phyloP scores from a whole-genome alignment of 306 rosid species.

The Dalbergia oliveri region DNA sequence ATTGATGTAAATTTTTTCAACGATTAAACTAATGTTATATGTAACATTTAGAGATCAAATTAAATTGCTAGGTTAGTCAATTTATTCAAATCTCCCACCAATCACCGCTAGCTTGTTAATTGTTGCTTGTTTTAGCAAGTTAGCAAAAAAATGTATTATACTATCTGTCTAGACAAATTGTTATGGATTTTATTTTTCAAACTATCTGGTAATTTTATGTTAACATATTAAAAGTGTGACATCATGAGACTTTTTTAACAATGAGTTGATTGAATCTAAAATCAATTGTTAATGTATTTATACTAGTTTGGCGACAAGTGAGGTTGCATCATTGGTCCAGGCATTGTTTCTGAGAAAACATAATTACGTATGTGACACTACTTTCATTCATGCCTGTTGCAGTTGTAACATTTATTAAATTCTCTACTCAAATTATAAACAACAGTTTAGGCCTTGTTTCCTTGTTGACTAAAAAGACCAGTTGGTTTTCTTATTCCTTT shows the following conservation, averaged over 20 bases:
- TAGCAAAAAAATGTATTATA: background rate
- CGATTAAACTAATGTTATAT: too few relatives aligned
- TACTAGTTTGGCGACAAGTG: background rate
- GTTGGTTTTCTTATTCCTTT: background rate
- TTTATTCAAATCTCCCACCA: background rate
- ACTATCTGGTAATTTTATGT: background rate
- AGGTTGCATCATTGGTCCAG: background rate
- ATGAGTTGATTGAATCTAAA: background rate
- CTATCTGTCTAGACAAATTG: background rate
- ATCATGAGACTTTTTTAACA: background rate
- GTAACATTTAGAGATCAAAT: too few relatives aligned
- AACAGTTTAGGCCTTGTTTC: background rate
- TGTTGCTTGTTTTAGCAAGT: background rate
- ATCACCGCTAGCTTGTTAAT: background rate
- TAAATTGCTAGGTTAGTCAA: too few relatives aligned
- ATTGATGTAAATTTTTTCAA: too few relatives aligned
- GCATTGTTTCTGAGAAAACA: background rate
- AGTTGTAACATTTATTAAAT: background rate
- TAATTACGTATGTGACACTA: background rate
- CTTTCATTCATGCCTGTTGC: background rate
- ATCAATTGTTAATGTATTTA: background rate
- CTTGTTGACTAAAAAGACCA: background rate
- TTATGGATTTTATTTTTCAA: background rate
- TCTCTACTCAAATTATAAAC: background rate
- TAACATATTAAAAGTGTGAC: background rate